These are phyloP conservation scores for Nephelium lappaceum DNA, from an alignment of 345 rosid genomes.

Conservation along the genomic window DNA sequence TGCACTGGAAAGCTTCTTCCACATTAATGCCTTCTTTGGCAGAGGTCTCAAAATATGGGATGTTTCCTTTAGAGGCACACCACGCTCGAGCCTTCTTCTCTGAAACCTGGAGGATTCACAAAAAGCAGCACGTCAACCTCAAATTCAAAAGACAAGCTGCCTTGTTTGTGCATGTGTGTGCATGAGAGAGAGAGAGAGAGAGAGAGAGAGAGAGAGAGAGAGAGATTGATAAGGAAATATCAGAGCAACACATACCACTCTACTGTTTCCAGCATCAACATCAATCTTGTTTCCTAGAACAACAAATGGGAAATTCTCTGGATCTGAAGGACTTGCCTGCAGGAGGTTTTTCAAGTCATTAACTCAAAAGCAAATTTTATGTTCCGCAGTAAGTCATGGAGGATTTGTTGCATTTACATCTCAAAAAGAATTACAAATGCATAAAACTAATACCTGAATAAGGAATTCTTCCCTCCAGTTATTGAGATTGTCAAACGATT, in stretches of 20 bases:
- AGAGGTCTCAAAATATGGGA: conserved; percentile 97
- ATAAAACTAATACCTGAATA: conserved; percentile 58
- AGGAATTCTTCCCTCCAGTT: conserved; percentile 89
- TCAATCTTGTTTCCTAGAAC: conserved; percentile 90
- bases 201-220: background rate
- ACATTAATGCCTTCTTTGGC: conserved; percentile 97
- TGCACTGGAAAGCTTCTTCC: conserved; percentile 96
- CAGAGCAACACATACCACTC: conserved; percentile 61
- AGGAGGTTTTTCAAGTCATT: conserved; percentile 21
- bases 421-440: background rate
- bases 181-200: background rate
- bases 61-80: conserved; percentile 98
- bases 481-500: conserved; percentile 78
- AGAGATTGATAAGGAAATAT: background rate
- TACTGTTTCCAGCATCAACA: conserved; percentile 88
- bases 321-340: conserved; percentile 97
- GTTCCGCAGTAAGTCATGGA: background rate
- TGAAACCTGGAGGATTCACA: conserved; percentile 58
- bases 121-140: conserved; percentile 9
- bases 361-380: conserved; percentile 1
- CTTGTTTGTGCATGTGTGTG: background rate
- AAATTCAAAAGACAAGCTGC: background rate
- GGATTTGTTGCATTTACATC: background rate
- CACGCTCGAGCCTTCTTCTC: conserved; percentile 97
- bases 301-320: conserved; percentile 95